Evolutionary conservation across 2,329 filamentous ascomycete genomes (phyloP).

Genomic region (Neofusicoccum sp.): DNA sequence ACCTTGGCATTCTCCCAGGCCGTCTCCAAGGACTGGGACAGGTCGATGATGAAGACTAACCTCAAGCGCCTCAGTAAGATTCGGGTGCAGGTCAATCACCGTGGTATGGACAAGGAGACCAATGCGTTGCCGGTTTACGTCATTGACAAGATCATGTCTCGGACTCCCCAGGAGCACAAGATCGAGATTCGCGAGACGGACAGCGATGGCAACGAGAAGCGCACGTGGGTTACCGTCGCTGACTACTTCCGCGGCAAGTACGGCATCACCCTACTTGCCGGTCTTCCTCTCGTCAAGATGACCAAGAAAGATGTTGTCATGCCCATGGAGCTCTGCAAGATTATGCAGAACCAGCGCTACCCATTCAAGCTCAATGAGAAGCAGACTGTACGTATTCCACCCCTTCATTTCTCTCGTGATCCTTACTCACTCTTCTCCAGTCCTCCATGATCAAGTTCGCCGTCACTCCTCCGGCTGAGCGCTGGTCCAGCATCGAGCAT

Average conservation of each 20-base stretch:
- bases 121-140: constrained; percentile 46
- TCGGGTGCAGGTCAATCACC: constrained; percentile 45
- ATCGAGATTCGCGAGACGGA: constrained; percentile 67
- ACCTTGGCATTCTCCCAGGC: constrained; percentile 29
- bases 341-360: constrained; percentile 60
- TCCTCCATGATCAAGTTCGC: constrained; percentile 90
- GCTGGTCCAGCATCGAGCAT: constrained; percentile 68
- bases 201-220: constrained; percentile 52
- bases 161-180: constrained; percentile 47
- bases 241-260: constrained; percentile 59
- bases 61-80: constrained; percentile 48
- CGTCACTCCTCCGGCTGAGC: constrained; percentile 72
- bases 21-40: constrained; percentile 24
- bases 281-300: constrained; percentile 61
- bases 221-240: constrained; percentile 52
- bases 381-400: constrained; percentile 60
- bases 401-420: constrained; percentile 29
- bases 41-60: constrained; percentile 32
- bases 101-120: constrained; percentile 29
- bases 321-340: constrained; percentile 59
- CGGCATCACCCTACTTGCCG: constrained; percentile 49
- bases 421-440: not conserved
- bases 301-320: constrained; percentile 57
- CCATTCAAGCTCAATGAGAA: constrained; percentile 59
- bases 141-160: constrained; percentile 53